Percentiles rank a stretch among this genome's conserved stretches.
These are phyloP conservation scores for Polygonum maritimum DNA, from an alignment of 148 eudicot genomes.

Conservation along the genomic window DNA sequence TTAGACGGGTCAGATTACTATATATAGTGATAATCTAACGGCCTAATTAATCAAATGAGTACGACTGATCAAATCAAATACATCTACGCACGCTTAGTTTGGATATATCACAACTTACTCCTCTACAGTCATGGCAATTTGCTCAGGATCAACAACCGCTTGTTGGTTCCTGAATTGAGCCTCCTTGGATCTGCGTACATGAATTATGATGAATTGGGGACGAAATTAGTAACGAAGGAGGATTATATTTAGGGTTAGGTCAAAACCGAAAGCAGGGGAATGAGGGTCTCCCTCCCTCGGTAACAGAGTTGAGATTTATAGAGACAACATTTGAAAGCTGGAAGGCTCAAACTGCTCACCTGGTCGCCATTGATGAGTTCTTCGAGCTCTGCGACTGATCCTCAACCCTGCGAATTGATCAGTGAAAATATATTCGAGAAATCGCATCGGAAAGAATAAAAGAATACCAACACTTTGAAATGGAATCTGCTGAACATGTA, in stretches of 20 bases:
- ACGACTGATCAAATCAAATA: too few species aligned
- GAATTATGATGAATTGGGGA: not conserved
- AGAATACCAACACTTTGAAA: not conserved
- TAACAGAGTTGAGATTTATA: too few species aligned
- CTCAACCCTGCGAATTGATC: not conserved
- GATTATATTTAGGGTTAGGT: not conserved
- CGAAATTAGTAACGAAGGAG: not conserved
- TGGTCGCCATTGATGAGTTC: not conserved
- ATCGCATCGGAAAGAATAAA: not conserved
- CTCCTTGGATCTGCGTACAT: not conserved
- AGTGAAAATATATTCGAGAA: not conserved
- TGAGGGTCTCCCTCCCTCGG: too few species aligned
- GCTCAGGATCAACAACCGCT: conserved; percentile 4
- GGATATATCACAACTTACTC: not conserved
- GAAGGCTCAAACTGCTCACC: not conserved
- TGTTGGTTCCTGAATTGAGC: not conserved
- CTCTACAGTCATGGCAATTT: not conserved
- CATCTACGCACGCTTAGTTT: too few species aligned
- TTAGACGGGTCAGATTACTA: not conserved
- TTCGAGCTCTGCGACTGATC: not conserved
- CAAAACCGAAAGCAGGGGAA: not conserved
- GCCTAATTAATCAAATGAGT: not conserved
- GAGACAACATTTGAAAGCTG: too few species aligned
- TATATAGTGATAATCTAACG: not conserved
- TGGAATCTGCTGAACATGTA: not conserved